Base-by-base conservation (phyloP, 768 basidiomycete species). In the Naganishia randhawae region DNA sequence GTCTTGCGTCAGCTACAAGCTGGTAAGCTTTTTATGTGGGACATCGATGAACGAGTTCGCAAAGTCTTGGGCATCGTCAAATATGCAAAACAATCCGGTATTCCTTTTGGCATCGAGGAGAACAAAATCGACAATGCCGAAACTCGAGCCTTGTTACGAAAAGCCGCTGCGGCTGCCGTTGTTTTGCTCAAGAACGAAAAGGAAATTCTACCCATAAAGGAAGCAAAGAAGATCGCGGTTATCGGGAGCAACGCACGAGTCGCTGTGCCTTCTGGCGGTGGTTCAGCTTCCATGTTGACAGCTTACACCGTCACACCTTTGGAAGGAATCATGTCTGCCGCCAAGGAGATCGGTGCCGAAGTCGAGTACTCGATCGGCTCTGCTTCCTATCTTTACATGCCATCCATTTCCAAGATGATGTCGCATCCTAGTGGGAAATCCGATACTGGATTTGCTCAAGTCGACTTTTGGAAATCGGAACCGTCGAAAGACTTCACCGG, bases 181-280 rank as follows among this genome's bases (percentile, higher is more conserved):
- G 89, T 91, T 25, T 82, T 92, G 33, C 80, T 91, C 65, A 89
- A 89, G 82, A 92, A 91, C 74, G 83, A 87, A 4, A 75, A 78
- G 53, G 77, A 77, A 19, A 51, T 88, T 29, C 84, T 86, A 13
- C 88, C 88, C 1, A 80, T 89, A 7, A 80, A 82, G 35, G 79
- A 76, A 16, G 71, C 89, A 62, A 71, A 71, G 69, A 90, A 87
- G 77, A 81, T 91, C 41, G 89, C 89, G 0, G 85, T 92, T 55
- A 83, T 92, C 35, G 90, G 90, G 8, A 73, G 72, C 32, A 77
- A 81, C 69, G 82, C 81, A 39, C 79, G 79, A 50, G 69, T 76
- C 11, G 71, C 70, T 39, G 75, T 77, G 0, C 50, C 78, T 10
- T 78, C 78, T 14, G 90, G 90, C 29, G 89, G 90, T 39, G 89